Evolutionary conservation across 495 filamentous ascomycete genomes (phyloP).

Genomic region (Podospora sp.): DNA sequence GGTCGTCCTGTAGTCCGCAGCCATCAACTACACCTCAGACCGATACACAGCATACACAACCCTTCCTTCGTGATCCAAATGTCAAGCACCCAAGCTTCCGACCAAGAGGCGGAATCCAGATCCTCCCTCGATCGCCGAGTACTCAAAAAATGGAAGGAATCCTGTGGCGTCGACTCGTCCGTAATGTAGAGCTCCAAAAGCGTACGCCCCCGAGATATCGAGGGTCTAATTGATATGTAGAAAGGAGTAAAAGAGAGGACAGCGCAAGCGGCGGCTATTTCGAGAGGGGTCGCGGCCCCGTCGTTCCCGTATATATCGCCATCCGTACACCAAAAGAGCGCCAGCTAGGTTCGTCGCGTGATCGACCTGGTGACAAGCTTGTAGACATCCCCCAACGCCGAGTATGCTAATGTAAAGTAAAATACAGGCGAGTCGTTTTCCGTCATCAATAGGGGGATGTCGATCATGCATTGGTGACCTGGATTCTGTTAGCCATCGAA

Average conservation of each 20-base stretch:
- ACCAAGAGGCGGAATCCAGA: not conserved
- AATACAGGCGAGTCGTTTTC: constrained; percentile 54
- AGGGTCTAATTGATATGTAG: constrained; percentile 13
- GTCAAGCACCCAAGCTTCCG: not conserved
- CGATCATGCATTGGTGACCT: constrained; percentile 62
- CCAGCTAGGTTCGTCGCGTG: constrained; percentile 38
- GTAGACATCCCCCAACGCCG: constrained; percentile 52
- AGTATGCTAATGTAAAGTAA: constrained; percentile 53
- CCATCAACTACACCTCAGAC: not conserved
- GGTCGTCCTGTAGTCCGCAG: not conserved
- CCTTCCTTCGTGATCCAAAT: not conserved
- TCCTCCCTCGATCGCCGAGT: not conserved
- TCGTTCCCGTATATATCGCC: constrained; percentile 37
- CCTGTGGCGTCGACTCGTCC: not conserved
- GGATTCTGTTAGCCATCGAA: constrained; percentile 27
- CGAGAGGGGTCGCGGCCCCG: constrained; percentile 32
- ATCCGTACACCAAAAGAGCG: constrained; percentile 43
- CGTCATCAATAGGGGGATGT: constrained; percentile 43
- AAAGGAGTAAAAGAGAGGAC: constrained; percentile 48
- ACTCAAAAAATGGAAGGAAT: not conserved
- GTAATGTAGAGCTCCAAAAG: not conserved
- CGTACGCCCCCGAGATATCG: not conserved
- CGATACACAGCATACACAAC: not conserved
- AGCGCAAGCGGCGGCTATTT: constrained; percentile 39
- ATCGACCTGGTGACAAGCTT: constrained; percentile 48